These are phyloP conservation scores for Pyronema domesticum DNA, from an alignment of 495 filamentous ascomycete genomes.

Conservation along the genomic window DNA sequence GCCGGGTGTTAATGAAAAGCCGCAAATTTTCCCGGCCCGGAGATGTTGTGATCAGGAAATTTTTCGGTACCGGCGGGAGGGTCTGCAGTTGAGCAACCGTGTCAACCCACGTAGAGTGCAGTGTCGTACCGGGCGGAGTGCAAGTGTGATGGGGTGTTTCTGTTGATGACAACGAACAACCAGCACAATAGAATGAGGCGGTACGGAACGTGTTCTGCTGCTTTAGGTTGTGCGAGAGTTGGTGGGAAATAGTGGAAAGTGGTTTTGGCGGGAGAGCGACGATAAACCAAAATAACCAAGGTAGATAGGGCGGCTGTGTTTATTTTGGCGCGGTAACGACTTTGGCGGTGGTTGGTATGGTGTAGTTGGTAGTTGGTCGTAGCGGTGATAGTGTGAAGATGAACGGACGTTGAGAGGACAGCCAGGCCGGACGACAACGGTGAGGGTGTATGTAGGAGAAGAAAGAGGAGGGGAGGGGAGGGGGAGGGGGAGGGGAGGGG, in stretches of 20 bases:
- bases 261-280: neutral
- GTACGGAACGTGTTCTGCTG: neutral
- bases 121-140: neutral
- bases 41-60: neutral
- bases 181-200: neutral
- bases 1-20: neutral
- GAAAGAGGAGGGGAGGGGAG: no score
- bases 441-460: no score
- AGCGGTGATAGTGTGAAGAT: no score
- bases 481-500: no score
- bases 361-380: no score
- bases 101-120: neutral
- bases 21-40: neutral
- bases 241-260: neutral
- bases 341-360: no score
- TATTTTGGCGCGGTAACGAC: no score
- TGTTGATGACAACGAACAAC: neutral
- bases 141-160: neutral
- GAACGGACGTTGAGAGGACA: no score
- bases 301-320: no score
- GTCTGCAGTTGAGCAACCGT: neutral
- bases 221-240: no score
- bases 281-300: no score
- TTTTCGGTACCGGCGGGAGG: neutral
- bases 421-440: no score